Base-by-base conservation (phyloP, 2,329 filamentous ascomycete genomes). In the Moelleriella libera region DNA sequence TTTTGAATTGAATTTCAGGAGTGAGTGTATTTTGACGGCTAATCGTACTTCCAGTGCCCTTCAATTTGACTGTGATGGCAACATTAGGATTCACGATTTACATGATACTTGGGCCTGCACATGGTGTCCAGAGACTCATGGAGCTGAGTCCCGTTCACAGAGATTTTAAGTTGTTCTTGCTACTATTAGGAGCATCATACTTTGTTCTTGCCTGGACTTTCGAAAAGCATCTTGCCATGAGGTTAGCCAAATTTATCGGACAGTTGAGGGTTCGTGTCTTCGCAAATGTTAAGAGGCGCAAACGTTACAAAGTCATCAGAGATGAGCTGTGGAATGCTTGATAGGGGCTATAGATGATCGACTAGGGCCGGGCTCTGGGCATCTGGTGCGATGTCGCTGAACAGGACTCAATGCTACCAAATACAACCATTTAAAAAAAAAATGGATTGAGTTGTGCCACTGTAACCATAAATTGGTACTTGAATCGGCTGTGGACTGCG, bases 221-320 rank as follows among this genome's bases (percentile, higher is more conserved):
- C 4, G 90, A 98, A 65, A 74, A 75, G 48, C 75, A 78, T 47
- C 40, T 92, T 5, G 83, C 96, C 51, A 79, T 81, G 37, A 65
- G 67, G 28, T 54, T 95, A 48, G 83, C 88, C 14, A 80, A 77
- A 51, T 64, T 71, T 44, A 68, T 95, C 48, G 88, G 86, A 1
- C 68, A 67, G 31, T 54, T 74, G 12, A 83, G 80, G 58, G 66
- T 74, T 45, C 66, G 62, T n/a, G 47, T 88, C 61, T 66, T 76
- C 54, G 63, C 75, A 45, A 72, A 71, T 59, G 66, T 70, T 42
- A 96, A 96, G 69, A 80, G 83, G 66, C 76, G 88, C 53, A 95
- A 95, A 65, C 72, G 82, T 67, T 96, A 96, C 61, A 97, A 97
- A 68, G 56, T 87, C 21, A 82, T 96, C 31, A 60, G 74, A 45